Base-by-base conservation (phyloP, 1,139 yeast species). In the Yamadazyma jaroonii region DNA sequence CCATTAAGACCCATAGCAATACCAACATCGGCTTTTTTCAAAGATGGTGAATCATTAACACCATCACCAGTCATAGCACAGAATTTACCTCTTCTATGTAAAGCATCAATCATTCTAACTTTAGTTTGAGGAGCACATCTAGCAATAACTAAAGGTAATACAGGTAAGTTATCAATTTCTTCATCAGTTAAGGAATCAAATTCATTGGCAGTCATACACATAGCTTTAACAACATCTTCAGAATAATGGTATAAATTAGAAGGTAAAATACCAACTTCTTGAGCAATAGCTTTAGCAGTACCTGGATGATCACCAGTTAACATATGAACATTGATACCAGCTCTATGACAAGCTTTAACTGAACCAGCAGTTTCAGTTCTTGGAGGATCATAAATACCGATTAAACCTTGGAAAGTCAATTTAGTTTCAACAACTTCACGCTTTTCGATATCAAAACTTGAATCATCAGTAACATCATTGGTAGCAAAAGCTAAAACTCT, bases 61-160 rank as follows among this genome's bases (percentile, higher is more conserved):
- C 94, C 94, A 59, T 84, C 94, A 49, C 94, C 95, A 29, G 95
- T 84, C 94, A 84, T 85, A 25, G 92, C 94, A 47, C 83, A 80
- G 53, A 79, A 82, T 46, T 78, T 79, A 13, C 69, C 59, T 44
- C 90, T 74, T 46, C 94, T 77, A 51, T 84, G 92, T 31, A 85
- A 68, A 0, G 94, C 92, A 29, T 84, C 90, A 53, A 85, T 84
- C 84, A 85, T 81, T 47, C 89, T 74, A 15, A 84, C 94, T 56
- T 85, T 85, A 25, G 94, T 84, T 56, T 82, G 86, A 3, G 95
- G 95, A 9, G 94, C 86, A 64, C 94, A 85, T 47, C 95, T 72
- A 6, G 94, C 94, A 63, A 85, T 80, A 25, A 85, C 95, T 40
- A 84, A 67, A 2, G 94, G 94, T 39, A 85, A 64, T 6, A 81